Base-by-base conservation (phyloP, 768 basidiomycete species). In the Tephrocybe sp. region DNA sequence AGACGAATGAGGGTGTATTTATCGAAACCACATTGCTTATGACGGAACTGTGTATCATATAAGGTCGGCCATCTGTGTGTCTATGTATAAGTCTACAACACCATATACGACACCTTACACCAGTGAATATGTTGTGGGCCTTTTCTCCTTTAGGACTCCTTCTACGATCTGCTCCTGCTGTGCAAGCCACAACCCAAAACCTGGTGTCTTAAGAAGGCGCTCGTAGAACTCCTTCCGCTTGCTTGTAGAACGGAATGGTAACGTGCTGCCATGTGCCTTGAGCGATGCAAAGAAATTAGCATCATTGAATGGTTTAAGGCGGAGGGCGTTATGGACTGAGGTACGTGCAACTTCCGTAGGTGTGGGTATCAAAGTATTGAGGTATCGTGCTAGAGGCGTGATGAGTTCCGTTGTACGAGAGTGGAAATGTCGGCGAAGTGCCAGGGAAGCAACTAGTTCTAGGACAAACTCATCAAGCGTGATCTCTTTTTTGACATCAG, bases 341-440 rank as follows among this genome's bases (percentile, higher is more conserved):
- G 63, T 57, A 13, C 71, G 59, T 26, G 77, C 64, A 35, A 78
- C 69, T 57, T 84, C 83, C 7, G 73, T 67, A 5, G 83, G 86
- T 16, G 83, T 77, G 50, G 91, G 90, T 64, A 94, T 91, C 40
- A 95, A 78, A 1, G 87, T 86, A 52, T 89, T 87, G 34, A 98
- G 83, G 72, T 98, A 98, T 56, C 95, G 82, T 58, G 95, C 86
- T 4, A 98, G 77, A 0, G 96, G 96, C 2, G 90, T 86, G 18
- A 98, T 80, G 53, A 98, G 76, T 46, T 86, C 86, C 16, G 87
- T 89, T 1, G 96, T 92, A 37, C 95, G 79, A 32, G 87, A 81
- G 45, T 83, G 83, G 64, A 98, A 92, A 62, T 98, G 92, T 38
- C 82, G 75, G 19, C 91, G 83, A 11, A 96, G 73, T 46, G 70